These are phyloP conservation scores for Penicillium olsonii DNA, from an alignment of 2,329 filamentous ascomycete genomes.

Conservation along the genomic window DNA sequence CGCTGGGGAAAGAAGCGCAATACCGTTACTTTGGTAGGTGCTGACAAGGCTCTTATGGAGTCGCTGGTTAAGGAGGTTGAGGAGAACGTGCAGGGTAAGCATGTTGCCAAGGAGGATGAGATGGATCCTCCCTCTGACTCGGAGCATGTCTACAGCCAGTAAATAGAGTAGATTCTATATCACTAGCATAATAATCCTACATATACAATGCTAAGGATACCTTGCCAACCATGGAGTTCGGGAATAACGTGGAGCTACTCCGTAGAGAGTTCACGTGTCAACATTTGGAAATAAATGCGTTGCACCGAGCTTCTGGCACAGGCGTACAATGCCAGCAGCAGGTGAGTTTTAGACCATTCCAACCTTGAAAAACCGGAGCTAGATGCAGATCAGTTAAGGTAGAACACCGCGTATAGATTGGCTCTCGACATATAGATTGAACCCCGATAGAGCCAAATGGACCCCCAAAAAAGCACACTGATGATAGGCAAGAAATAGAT, in stretches of 20 bases:
- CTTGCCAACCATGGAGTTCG: too few relatives aligned
- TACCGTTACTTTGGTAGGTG: slow-evolving; percentile 83
- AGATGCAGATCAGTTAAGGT: background rate
- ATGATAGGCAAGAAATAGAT: slow-evolving; percentile 12
- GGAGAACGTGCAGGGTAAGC: slow-evolving; percentile 70
- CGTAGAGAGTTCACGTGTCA: too few relatives aligned
- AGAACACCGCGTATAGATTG: background rate
- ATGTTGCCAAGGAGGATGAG: slow-evolving; percentile 71
- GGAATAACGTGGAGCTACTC: too few relatives aligned
- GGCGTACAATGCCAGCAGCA: too few relatives aligned
- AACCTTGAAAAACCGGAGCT: background rate
- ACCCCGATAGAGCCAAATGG: background rate
- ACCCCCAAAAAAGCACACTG: background rate
- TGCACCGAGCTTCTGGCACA: too few relatives aligned
- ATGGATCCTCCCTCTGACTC: slow-evolving; percentile 53
- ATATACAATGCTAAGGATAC: too few relatives aligned
- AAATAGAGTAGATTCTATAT: slow-evolving; percentile 3
- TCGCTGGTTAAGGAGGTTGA: slow-evolving; percentile 76
- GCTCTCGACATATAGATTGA: background rate
- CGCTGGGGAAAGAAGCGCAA: slow-evolving; percentile 86
- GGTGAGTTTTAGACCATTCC: background rate
- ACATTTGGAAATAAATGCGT: too few relatives aligned
- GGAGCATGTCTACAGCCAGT: slow-evolving; percentile 27
- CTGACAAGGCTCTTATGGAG: slow-evolving; percentile 75
- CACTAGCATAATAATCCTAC: background rate